Conservation (phyloP, 129 eudicot genomes). For the Escallonia rubra region DNA sequence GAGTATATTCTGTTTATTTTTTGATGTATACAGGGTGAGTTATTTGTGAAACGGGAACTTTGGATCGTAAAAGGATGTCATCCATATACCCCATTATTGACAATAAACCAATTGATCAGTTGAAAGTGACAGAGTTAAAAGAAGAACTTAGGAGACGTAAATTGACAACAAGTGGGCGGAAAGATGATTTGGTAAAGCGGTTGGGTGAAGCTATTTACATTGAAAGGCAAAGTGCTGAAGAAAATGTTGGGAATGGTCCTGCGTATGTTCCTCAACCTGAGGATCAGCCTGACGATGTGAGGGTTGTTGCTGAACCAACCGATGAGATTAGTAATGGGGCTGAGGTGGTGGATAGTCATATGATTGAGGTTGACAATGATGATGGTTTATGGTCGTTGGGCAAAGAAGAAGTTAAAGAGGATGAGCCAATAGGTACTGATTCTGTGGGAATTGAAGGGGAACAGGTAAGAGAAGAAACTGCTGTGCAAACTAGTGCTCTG, state of each 20-base stretch:
- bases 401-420: slow-evolving; percentile 24
- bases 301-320: slow-evolving; percentile 16
- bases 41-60: slow-evolving; percentile 22
- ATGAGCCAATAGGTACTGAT: slow-evolving; percentile 14
- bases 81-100: slow-evolving; percentile 60
- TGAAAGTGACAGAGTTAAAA: slow-evolving; percentile 90
- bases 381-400: slow-evolving; percentile 18
- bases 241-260: slow-evolving; percentile 20
- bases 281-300: slow-evolving; percentile 23
- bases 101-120: slow-evolving; percentile 75
- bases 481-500: slow-evolving; percentile 29
- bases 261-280: slow-evolving; percentile 23
- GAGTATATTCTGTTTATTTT: not conserved
- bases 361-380: slow-evolving; percentile 16
- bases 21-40: slow-evolving; percentile 19
- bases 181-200: slow-evolving; percentile 75
- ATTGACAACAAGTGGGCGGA: slow-evolving; percentile 60
- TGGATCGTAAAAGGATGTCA: slow-evolving; percentile 36
- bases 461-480: slow-evolving; percentile 14
- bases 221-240: slow-evolving; percentile 34
- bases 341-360: slow-evolving; percentile 18
- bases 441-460: slow-evolving; percentile 19
- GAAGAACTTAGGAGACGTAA: slow-evolving; percentile 85
- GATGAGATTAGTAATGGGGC: not conserved
- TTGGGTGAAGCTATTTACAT: slow-evolving; percentile 63